Conservation (phyloP, 768 basidiomycete genomes). For the Tephrocybe rancida region DNA sequence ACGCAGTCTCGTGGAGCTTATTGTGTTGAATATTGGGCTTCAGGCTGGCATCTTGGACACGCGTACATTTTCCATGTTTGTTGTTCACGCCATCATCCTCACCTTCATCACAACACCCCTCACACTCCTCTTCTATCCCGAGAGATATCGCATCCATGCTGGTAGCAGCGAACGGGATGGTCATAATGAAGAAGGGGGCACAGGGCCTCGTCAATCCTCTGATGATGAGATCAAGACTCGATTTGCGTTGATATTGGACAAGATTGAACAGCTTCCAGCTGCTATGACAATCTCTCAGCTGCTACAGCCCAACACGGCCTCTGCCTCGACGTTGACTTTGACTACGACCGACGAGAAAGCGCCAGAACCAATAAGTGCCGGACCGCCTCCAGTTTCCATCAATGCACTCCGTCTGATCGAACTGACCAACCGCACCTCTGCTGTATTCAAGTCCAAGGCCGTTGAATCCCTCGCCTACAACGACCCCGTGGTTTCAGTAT, state of each 20-base stretch:
- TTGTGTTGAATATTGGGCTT: constrained; percentile 89
- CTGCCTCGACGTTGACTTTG: constrained; percentile 4
- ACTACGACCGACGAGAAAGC: constrained; percentile 22
- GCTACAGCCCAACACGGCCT: constrained; percentile 43
- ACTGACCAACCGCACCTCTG: constrained; percentile 85
- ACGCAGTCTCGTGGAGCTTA: constrained; percentile 77
- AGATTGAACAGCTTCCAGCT: constrained; percentile 78
- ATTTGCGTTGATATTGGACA: constrained; percentile 79
- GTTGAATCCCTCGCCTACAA: constrained; percentile 68
- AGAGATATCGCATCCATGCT: constrained; percentile 49
- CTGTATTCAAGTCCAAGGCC: constrained; percentile 80
- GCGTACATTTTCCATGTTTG: constrained; percentile 88
- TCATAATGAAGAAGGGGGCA: constrained; percentile 23
- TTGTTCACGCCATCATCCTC: constrained; percentile 73
- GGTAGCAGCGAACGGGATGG: constrained; percentile 20
- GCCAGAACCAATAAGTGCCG: not conserved
- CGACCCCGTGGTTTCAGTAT: constrained; percentile 74
- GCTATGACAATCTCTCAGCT: constrained; percentile 84
- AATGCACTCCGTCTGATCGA: constrained; percentile 89
- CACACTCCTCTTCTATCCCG: constrained; percentile 77
- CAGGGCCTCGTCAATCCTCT: constrained; percentile 16
- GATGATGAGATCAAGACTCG: constrained; percentile 51
- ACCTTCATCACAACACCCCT: constrained; percentile 88
- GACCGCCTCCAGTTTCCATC: constrained; percentile 41
- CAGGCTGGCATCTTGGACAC: constrained; percentile 62